Conservation (phyloP, 768 basidiomycete genomes). For the Tricholoma terreum region DNA sequence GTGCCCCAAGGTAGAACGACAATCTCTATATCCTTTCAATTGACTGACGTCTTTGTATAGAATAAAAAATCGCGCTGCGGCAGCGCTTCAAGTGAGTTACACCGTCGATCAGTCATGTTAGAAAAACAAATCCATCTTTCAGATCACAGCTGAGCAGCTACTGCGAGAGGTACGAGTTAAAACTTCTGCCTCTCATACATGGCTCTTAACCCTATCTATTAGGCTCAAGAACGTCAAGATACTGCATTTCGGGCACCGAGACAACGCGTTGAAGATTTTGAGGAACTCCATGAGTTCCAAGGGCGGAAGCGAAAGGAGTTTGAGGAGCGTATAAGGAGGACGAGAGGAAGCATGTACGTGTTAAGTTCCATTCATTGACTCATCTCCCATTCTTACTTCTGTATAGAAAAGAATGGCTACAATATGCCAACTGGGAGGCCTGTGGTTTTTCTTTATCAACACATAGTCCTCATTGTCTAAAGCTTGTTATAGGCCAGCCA, state of each 20-base stretch:
- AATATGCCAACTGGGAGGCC: constrained; percentile 86
- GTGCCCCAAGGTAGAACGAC: constrained; percentile 62
- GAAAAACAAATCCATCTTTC: constrained; percentile 8
- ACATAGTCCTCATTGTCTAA: constrained; percentile 2
- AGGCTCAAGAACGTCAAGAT: constrained; percentile 98
- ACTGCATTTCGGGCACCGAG: constrained; percentile 87
- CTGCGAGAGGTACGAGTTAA: constrained; percentile 71
- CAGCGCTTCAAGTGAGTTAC: constrained; percentile 76
- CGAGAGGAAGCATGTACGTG: constrained; percentile 74
- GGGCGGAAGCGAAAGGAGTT: constrained; percentile 92
- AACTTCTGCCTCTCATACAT: not conserved
- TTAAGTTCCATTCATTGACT: not conserved
- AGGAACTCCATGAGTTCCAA: constrained; percentile 87
- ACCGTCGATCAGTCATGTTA: not conserved
- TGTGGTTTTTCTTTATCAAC: constrained; percentile 12
- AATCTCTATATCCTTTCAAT: not conserved
- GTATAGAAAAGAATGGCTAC: constrained; percentile 79
- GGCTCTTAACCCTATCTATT: not conserved
- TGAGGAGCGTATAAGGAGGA: constrained; percentile 82
- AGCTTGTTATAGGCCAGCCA: constrained; percentile 64
- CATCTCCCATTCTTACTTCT: not conserved
- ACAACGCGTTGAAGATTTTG: constrained; percentile 95
- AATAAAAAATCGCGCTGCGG: constrained; percentile 95
- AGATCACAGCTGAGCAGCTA: constrained; percentile 99
- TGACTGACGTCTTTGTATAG: constrained; percentile 31